A percentile compares a stretch with the other conserved stretches of the same genome.
These are phyloP conservation scores for Pestalotiopsis sp. DNA, from an alignment of 2,329 filamentous ascomycete genomes.

Conservation along the genomic window DNA sequence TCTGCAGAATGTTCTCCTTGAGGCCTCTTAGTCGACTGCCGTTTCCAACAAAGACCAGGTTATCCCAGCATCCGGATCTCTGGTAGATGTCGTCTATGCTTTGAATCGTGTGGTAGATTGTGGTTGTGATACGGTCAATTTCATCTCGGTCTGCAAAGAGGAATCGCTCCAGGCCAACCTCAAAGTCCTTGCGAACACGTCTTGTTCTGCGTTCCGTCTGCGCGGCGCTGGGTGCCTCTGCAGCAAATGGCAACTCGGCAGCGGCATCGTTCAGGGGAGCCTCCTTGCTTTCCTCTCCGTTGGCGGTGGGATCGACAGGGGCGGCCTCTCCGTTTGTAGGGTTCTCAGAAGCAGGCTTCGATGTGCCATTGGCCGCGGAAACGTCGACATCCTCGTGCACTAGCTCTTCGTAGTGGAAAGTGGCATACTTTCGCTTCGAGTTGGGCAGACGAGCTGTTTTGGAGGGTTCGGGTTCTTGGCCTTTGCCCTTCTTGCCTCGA, in stretches of 20 bases:
- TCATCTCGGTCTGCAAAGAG: constrained; percentile 69
- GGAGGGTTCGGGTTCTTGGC: constrained; percentile 52
- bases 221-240: constrained; percentile 26
- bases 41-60: constrained; percentile 87
- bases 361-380: constrained; percentile 29
- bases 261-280: constrained; percentile 17
- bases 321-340: constrained; percentile 7
- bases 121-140: constrained; percentile 80
- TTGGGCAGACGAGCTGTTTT: constrained; percentile 69
- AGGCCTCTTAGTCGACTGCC: constrained; percentile 76
- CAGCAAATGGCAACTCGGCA: constrained; percentile 26
- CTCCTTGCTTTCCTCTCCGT: constrained; percentile 21
- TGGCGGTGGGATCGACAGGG: constrained; percentile 19
- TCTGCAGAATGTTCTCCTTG: constrained; percentile 83
- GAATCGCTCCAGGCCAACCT: constrained; percentile 78
- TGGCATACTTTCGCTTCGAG: constrained; percentile 67
- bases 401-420: constrained; percentile 74
- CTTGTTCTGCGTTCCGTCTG: constrained; percentile 50
- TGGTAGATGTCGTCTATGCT: constrained; percentile 83
- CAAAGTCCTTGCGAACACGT: constrained; percentile 66
- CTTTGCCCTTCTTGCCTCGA: constrained; percentile 61
- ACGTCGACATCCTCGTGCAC: constrained; percentile 54
- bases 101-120: constrained; percentile 82
- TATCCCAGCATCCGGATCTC: constrained; percentile 88
- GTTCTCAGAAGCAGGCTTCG: constrained; percentile 1